These are phyloP conservation scores for Saksenaea vasiformis DNA, from an alignment of 371 early-diverging fungal genomes.

Conservation along the genomic window DNA sequence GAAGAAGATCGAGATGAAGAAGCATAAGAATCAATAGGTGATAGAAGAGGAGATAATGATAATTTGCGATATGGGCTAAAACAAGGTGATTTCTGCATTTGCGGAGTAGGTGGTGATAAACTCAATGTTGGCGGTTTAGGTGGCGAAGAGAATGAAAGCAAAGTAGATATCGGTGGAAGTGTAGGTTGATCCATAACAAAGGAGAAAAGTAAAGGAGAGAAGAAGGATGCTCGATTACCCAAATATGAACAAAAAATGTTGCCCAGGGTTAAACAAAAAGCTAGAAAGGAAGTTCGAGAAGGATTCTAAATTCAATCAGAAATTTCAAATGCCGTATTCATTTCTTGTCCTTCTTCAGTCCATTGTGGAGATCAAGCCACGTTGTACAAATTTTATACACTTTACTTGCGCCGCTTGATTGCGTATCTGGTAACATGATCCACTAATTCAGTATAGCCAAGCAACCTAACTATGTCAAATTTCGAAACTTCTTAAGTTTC, in stretches of 20 bases:
- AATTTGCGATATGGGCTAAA: conserved; percentile 4
- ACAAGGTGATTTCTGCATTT: conserved; percentile 4
- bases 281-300: conserved; percentile 2
- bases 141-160: conserved; percentile 10
- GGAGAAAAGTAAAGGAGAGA: conserved; percentile 17
- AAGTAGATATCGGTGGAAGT: conserved; percentile 13
- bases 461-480: too few relatives aligned
- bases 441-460: too few relatives aligned
- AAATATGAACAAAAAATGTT: conserved; percentile 16
- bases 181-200: conserved; percentile 19
- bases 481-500: too few relatives aligned
- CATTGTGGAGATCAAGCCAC: background rate
- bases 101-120: conserved; percentile 6
- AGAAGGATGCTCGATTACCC: conserved; percentile 8
- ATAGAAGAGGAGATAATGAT: conserved; percentile 22
- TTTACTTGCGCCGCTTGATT: too few relatives aligned
- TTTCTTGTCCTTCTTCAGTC: conserved; percentile 4
- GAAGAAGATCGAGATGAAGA: conserved; percentile 12
- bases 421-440: too few relatives aligned
- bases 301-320: background rate
- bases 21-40: conserved; percentile 29
- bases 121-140: conserved; percentile 9
- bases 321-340: background rate
- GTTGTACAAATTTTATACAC: background rate
- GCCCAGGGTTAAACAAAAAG: conserved; percentile 8